Evolutionary conservation across 169 alveolate species (phyloP).

Genomic region (Plasmodium reichenowi): DNA sequence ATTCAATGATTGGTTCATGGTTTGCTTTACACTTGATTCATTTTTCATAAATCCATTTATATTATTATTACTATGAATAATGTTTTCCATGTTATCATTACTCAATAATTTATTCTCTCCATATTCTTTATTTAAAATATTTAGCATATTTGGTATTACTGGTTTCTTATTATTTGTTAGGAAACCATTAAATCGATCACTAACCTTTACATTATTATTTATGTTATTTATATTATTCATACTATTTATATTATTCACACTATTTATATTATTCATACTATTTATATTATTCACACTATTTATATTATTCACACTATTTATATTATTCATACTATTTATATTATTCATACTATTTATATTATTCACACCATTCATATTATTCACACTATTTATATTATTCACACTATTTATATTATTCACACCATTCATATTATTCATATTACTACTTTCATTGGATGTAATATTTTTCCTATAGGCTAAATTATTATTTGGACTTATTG

Average conservation of each 20-base stretch:
- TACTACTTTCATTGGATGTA: neutral
- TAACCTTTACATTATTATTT: neutral
- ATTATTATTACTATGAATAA: neutral
- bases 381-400: too few relatives aligned
- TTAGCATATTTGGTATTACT: neutral
- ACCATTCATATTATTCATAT: too few relatives aligned
- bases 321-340: too few relatives aligned
- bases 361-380: neutral
- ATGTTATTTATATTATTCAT: neutral
- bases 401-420: too few relatives aligned
- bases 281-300: too few relatives aligned
- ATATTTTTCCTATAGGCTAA: neutral
- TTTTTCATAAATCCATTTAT: neutral
- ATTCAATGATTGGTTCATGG: neutral
- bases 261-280: too few relatives aligned
- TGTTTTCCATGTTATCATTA: neutral
- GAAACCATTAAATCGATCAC: neutral
- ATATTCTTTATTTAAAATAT: neutral
- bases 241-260: neutral
- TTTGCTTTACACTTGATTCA: neutral
- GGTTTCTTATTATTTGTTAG: neutral
- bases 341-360: neutral
- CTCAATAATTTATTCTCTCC: neutral
- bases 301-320: too few relatives aligned
- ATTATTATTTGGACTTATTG: constrained; percentile 1